phyloP scores from a whole-genome alignment of 305 asterid genomes.

The Fraxinus baroniana region DNA sequence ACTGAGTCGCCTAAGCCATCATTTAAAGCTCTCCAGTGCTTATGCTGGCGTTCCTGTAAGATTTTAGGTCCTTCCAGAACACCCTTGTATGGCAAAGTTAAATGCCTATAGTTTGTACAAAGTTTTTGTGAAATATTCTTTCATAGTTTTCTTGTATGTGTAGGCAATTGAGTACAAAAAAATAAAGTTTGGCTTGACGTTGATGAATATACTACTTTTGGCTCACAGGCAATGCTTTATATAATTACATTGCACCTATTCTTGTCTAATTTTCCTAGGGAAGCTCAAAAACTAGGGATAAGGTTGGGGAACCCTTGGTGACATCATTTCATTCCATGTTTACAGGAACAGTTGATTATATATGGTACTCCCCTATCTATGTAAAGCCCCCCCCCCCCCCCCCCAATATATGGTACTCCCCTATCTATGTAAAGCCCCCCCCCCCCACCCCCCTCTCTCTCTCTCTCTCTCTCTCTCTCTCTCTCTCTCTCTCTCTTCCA shows the following conservation, averaged over 20 bases:
- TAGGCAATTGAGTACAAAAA: background rate
- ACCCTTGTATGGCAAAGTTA: conserved; percentile 8
- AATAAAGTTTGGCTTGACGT: background rate
- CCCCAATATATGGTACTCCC: no score
- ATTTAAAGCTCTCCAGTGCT: conserved; percentile 61
- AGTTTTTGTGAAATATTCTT: background rate
- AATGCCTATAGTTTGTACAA: conserved; percentile 10
- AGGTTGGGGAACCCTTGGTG: conserved; percentile 70
- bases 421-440: no score
- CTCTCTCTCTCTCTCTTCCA: background rate
- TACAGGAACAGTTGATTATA: conserved; percentile 82
- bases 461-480: no score
- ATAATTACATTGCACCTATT: background rate
- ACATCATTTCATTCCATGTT: conserved; percentile 73
- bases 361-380: conserved; percentile 49
- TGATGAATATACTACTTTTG: background rate
- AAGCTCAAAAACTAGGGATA: conserved; percentile 59
- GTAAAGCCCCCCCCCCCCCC: no score
- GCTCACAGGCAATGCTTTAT: background rate
- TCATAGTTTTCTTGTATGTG: background rate
- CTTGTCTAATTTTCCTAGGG: conserved; percentile 45
- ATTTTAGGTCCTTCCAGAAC: conserved; percentile 20
- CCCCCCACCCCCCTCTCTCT: no score
- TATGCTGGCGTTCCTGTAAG: conserved; percentile 71
- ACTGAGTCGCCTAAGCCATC: conserved; percentile 47